Conservation (phyloP, 176 grass and related monocot species). For the Thinopyrum elongatum region DNA sequence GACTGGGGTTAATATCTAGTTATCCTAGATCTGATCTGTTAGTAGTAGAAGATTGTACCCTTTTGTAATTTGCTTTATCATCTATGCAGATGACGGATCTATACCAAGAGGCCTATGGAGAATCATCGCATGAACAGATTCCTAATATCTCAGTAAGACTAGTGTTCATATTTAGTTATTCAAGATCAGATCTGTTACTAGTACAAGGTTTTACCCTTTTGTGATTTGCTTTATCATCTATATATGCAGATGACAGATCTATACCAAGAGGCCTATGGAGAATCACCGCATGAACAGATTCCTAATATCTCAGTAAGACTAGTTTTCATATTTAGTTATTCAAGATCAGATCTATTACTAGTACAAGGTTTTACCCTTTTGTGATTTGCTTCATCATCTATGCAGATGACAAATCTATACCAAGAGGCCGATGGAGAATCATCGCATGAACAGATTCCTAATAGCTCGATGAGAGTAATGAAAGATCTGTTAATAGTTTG, state of each 20-base stretch:
- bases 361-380: too few relatives aligned
- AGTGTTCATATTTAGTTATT: too few relatives aligned
- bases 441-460: neutral
- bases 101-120: too few relatives aligned
- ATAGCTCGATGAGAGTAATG: conserved; percentile 24
- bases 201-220: too few relatives aligned
- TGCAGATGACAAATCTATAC: neutral
- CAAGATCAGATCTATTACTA: neutral
- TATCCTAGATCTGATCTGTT: neutral
- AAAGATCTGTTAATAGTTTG: neutral
- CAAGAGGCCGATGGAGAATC: neutral
- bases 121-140: too few relatives aligned
- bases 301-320: neutral
- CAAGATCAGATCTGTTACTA: too few relatives aligned
- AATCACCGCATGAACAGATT: neutral
- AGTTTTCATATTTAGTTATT: neutral
- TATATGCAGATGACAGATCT: conserved; percentile 17
- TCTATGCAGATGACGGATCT: too few relatives aligned
- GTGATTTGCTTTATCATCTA: too few relatives aligned
- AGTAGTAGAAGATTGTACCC: neutral
- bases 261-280: neutral
- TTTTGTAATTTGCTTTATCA: neutral
- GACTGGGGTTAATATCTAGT: neutral
- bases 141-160: conserved; percentile 16
- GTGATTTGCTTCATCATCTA: too few relatives aligned